Evolutionary conservation across 2,329 filamentous ascomycete species (phyloP).

Genomic region (Pseudogymnoascus sp.): DNA sequence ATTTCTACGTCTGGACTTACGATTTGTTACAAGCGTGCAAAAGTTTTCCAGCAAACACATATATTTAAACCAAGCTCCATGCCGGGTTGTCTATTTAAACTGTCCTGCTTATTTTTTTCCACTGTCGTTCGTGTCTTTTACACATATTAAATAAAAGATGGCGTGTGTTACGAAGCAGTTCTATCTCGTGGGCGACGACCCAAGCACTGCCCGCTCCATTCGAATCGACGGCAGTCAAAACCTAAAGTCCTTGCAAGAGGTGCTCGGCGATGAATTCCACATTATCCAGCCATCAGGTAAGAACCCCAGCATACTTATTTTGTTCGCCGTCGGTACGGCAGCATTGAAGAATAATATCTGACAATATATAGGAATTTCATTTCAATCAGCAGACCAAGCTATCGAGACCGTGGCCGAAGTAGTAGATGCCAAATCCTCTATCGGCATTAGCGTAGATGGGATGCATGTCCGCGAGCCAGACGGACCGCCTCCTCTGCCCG

Average conservation of each 20-base stretch:
- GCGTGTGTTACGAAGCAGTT: conserved; percentile 11
- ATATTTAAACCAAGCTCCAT: neutral
- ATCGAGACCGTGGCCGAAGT: conserved; percentile 17
- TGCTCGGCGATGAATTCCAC: conserved; percentile 14
- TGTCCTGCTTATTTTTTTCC: neutral
- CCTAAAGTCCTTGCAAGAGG: conserved; percentile 15
- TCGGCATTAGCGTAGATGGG: conserved; percentile 19
- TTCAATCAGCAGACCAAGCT: conserved; percentile 16
- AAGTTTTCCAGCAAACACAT: neutral
- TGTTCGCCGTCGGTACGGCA: neutral
- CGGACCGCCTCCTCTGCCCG: conserved; percentile 30
- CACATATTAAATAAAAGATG: neutral
- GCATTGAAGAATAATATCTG: neutral
- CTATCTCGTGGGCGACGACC: conserved; percentile 13
- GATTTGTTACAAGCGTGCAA: conserved; percentile 3
- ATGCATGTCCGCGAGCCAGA: conserved; percentile 14
- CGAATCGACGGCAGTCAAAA: conserved; percentile 15
- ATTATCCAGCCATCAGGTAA: conserved; percentile 16
- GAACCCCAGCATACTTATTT: neutral
- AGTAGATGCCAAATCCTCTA: conserved; percentile 11
- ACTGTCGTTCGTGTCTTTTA: neutral
- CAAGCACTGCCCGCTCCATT: conserved; percentile 11
- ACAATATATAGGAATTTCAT: conserved; percentile 15
- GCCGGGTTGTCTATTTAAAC: neutral
- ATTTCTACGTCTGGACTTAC: neutral